Percentiles rank a stretch among this genome's conserved stretches.
Evolutionary conservation across 1,284 basidiomycete species (phyloP).

Genomic region (Laetiporus sulphureus): DNA sequence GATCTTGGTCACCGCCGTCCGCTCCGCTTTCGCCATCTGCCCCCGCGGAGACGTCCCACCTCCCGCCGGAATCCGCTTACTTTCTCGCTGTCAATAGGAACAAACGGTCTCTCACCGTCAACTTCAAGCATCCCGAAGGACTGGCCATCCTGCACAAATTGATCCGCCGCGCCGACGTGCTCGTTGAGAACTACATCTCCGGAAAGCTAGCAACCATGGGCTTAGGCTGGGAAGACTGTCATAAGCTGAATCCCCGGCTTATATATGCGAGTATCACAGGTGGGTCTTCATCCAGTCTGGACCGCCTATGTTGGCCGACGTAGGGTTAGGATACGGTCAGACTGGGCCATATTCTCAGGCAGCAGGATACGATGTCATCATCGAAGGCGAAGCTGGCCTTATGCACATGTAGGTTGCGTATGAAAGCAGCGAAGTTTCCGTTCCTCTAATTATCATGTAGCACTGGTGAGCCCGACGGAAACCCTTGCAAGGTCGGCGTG

Average conservation of each 20-base stretch:
- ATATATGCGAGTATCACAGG: slow-evolving; percentile 92
- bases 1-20: slow-evolving; percentile 76
- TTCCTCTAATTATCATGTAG: slow-evolving; percentile 28
- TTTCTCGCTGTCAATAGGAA: slow-evolving; percentile 88
- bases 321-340: slow-evolving; percentile 82
- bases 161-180: slow-evolving; percentile 72
- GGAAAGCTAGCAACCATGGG: slow-evolving; percentile 84
- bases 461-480: slow-evolving; percentile 85
- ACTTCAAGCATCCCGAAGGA: slow-evolving; percentile 79
- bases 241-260: slow-evolving; percentile 72
- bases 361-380: slow-evolving; percentile 88
- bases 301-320: background rate
- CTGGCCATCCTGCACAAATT: slow-evolving; percentile 74
- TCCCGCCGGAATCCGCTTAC: slow-evolving; percentile 90
- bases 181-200: slow-evolving; percentile 84
- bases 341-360: slow-evolving; percentile 82
- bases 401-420: slow-evolving; percentile 77
- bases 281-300: slow-evolving; percentile 19
- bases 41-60: slow-evolving; percentile 49
- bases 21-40: slow-evolving; percentile 51
- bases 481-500: slow-evolving; percentile 88
- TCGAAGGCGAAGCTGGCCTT: slow-evolving; percentile 87
- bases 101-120: slow-evolving; percentile 83
- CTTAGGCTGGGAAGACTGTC: slow-evolving; percentile 82
- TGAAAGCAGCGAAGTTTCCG: slow-evolving; percentile 1